These are phyloP conservation scores for Fusarium sublunatum DNA, from an alignment of 2,329 filamentous ascomycete genomes.

Conservation along the genomic window DNA sequence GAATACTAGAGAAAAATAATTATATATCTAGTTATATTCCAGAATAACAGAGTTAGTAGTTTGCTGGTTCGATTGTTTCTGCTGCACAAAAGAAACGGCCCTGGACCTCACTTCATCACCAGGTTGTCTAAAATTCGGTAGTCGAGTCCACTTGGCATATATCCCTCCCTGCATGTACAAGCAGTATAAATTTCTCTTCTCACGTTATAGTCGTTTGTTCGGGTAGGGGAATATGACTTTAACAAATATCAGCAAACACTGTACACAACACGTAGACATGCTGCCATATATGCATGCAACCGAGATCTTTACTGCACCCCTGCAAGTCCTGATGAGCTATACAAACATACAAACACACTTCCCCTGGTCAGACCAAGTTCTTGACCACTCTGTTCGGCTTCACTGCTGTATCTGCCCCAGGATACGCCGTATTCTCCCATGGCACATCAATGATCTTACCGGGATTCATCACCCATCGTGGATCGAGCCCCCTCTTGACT, in stretches of 20 bases:
- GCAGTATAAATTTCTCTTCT: neutral
- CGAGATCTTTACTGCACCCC: neutral
- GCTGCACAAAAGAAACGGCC: neutral
- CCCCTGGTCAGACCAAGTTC: constrained; percentile 4
- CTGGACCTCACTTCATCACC: neutral
- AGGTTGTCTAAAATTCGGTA: neutral
- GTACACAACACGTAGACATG: neutral
- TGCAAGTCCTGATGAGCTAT: neutral
- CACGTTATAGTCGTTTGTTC: neutral
- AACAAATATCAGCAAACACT: neutral
- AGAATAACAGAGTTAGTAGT: neutral
- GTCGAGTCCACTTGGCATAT: neutral
- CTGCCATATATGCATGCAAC: neutral
- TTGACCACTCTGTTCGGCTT: constrained; percentile 38
- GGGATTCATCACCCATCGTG: constrained; percentile 89
- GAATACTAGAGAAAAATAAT: neutral
- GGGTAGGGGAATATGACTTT: neutral
- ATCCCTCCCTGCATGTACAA: neutral
- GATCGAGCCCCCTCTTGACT: constrained; percentile 86
- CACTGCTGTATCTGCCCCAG: constrained; percentile 36
- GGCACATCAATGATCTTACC: constrained; percentile 87
- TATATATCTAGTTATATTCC: too few relatives aligned
- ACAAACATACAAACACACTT: neutral
- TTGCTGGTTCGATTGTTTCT: neutral
- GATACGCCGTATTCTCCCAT: constrained; percentile 46